Percentiles rank a stretch among this genome's conserved stretches.
These are phyloP conservation scores for Lasiosphaeriaceae sp. DNA, from an alignment of 495 filamentous ascomycete genomes.

Conservation along the genomic window DNA sequence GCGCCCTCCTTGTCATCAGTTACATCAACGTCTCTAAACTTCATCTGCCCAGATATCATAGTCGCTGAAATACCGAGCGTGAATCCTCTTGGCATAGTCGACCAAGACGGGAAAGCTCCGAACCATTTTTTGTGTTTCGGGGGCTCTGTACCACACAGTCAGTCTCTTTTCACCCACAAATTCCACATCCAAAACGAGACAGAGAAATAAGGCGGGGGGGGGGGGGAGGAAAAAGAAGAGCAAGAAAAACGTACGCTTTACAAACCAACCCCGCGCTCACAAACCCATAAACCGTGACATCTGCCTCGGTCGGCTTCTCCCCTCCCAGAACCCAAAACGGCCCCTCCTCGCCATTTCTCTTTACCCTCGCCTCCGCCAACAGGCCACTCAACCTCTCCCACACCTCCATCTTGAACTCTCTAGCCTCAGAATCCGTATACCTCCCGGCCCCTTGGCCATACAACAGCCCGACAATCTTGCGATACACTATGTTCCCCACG, in stretches of 20 bases:
- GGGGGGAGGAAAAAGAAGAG: neutral
- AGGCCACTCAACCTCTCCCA: slow-evolving; percentile 50
- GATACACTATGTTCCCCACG: slow-evolving; percentile 51
- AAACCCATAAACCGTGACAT: slow-evolving; percentile 56
- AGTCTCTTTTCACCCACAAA: neutral
- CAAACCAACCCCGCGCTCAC: slow-evolving; percentile 46
- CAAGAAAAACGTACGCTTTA: slow-evolving; percentile 46
- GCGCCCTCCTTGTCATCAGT: no score
- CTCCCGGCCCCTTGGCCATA: slow-evolving; percentile 55
- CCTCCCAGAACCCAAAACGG: slow-evolving; percentile 59
- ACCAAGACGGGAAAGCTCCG: slow-evolving; percentile 44
- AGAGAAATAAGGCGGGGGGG: no score
- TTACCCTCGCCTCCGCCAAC: slow-evolving; percentile 7
- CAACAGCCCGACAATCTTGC: slow-evolving; percentile 36
- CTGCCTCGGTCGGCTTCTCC: slow-evolving; percentile 51
- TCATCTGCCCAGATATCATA: slow-evolving; percentile 29
- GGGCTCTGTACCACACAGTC: slow-evolving; percentile 33
- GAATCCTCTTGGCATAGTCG: slow-evolving; percentile 57
- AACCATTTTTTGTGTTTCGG: slow-evolving; percentile 42
- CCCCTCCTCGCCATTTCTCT: slow-evolving; percentile 10
- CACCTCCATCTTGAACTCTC: slow-evolving; percentile 40
- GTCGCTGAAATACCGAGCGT: slow-evolving; percentile 56
- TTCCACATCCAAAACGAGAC: neutral
- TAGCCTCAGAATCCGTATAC: slow-evolving; percentile 47
- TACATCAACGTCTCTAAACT: no score